Evolutionary conservation across 108 stramenopile genomes (phyloP).

Genomic region (Bacterosira constricta): DNA sequence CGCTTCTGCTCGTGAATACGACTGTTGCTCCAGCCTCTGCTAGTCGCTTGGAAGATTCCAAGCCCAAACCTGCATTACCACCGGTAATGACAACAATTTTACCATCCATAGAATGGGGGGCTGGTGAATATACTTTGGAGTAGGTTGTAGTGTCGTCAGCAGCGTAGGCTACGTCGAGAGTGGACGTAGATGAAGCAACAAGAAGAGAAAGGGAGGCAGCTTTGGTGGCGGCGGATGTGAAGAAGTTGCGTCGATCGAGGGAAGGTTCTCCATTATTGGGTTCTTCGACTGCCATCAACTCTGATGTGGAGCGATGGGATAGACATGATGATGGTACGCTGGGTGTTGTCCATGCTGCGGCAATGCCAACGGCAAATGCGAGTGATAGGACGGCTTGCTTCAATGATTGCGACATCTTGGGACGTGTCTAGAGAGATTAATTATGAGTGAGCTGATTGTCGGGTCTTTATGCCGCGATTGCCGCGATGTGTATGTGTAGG

Average conservation of each 20-base stretch:
- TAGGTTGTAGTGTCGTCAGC: constrained; percentile 7
- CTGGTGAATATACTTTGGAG: constrained; percentile 44
- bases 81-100: constrained; percentile 72
- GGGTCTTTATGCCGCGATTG: too few species aligned
- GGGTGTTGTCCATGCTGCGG: neutral
- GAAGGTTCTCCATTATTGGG: neutral
- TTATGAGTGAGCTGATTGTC: too few species aligned
- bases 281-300: neutral
- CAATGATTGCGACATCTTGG: neutral
- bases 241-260: constrained; percentile 39
- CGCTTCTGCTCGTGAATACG: constrained; percentile 57
- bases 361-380: neutral
- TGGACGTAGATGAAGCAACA: neutral
- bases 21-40: constrained; percentile 73
- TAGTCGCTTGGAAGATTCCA: constrained; percentile 72
- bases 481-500: too few species aligned
- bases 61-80: constrained; percentile 70
- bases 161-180: neutral
- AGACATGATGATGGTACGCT: neutral
- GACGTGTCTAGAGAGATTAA: too few species aligned
- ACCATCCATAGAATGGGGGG: constrained; percentile 49
- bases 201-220: constrained; percentile 15
- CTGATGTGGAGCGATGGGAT: neutral
- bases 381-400: neutral
- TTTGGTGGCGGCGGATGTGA: constrained; percentile 23